phyloP scores from a whole-genome alignment of 192 early-diverging fungal genomes.

The Tieghemiomyces parasiticus region DNA sequence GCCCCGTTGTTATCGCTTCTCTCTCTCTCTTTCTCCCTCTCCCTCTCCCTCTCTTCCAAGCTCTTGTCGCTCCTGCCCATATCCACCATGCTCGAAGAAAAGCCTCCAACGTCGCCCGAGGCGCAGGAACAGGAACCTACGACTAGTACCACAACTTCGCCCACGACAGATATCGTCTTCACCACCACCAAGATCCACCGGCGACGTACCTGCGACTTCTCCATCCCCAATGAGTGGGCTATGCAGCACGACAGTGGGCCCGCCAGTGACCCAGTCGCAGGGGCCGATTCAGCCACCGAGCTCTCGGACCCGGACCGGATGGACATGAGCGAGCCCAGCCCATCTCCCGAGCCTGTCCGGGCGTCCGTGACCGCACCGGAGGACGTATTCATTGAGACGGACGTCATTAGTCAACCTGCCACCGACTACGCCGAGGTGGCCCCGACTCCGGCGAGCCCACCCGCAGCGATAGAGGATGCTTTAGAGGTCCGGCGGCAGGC shows the following conservation, averaged over 20 bases:
- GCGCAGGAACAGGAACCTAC: not conserved
- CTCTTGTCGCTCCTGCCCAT: not conserved
- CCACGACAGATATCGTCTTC: not conserved
- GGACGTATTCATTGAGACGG: not conserved
- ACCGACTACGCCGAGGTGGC: not conserved
- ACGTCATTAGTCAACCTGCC: not conserved
- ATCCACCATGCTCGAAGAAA: not conserved
- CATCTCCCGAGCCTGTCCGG: not conserved
- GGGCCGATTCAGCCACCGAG: not conserved
- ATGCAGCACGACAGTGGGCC: not conserved
- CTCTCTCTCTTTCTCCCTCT: not conserved
- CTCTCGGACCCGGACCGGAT: not conserved
- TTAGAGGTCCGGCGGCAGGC: not conserved
- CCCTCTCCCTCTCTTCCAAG: not conserved
- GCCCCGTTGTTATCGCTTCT: not conserved
- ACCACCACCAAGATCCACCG: not conserved
- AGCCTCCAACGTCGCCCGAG: not conserved
- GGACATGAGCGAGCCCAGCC: not conserved
- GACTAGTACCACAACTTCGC: not conserved
- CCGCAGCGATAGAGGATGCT: no score
- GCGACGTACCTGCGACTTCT: not conserved
- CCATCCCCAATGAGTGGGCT: conserved; percentile 2
- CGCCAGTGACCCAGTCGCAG: not conserved
- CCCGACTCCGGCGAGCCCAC: not conserved
- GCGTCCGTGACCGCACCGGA: not conserved